Evolutionary conservation across 495 filamentous ascomycete species (phyloP).

Genomic region (Lophium mytilinum): DNA sequence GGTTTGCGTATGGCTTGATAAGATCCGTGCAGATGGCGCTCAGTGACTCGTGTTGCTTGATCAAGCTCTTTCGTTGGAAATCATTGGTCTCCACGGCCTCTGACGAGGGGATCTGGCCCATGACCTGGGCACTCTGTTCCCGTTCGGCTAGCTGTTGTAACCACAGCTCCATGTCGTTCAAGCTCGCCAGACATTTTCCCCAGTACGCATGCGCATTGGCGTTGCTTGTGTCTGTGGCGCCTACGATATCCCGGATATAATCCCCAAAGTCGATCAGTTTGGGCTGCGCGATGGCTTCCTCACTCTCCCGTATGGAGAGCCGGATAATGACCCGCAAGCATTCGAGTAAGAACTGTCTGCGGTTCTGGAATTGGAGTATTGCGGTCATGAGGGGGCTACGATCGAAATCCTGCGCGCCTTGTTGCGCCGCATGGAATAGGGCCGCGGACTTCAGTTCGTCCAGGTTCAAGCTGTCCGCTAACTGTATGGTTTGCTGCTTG

Average conservation of each 20-base stretch:
- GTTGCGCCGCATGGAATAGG: constrained; percentile 60
- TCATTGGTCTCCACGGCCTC: constrained; percentile 63
- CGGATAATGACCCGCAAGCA: constrained; percentile 69
- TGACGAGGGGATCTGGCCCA: constrained; percentile 50
- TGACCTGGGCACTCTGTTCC: constrained; percentile 57
- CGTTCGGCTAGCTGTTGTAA: constrained; percentile 64
- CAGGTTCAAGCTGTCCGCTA: constrained; percentile 80
- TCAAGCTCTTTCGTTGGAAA: constrained; percentile 62
- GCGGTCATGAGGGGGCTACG: constrained; percentile 61
- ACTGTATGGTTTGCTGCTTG: constrained; percentile 62
- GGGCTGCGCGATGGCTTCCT: not conserved
- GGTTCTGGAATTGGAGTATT: constrained; percentile 76
- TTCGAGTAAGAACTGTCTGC: constrained; percentile 68
- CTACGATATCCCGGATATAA: not conserved
- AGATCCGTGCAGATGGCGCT: constrained; percentile 65
- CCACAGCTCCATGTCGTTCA: constrained; percentile 65
- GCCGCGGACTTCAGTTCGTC: constrained; percentile 79
- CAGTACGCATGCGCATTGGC: constrained; percentile 39
- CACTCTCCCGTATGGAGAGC: constrained; percentile 48
- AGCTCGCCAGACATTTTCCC: constrained; percentile 61
- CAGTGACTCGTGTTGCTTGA: constrained; percentile 83
- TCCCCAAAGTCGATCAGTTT: too few relatives aligned
- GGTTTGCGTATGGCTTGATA: constrained; percentile 59
- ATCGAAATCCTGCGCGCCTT: constrained; percentile 55
- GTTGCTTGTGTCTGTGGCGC: constrained; percentile 6